Base-by-base conservation (phyloP, 108 stramenopile species). In the Poteriospumella lacustris region DNA sequence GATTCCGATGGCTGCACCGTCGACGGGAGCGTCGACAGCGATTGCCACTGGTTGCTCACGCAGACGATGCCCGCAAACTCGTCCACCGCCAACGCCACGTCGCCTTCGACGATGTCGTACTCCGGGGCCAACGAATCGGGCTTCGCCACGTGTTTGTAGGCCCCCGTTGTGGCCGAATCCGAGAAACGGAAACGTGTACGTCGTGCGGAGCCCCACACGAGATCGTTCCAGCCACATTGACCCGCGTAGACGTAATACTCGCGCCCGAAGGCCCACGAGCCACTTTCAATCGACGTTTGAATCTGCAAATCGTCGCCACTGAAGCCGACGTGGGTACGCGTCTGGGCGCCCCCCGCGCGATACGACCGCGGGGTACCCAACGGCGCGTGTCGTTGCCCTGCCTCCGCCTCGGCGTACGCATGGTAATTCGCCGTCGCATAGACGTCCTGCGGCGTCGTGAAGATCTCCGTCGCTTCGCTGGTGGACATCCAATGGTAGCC, bases 211-310 rank as follows among this genome's bases (percentile, higher is more conserved):
- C 79, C 84, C 79, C 79, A 84, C 28, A 29, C 26, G n/a, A 76
- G 82, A 19, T 78, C 84, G 39, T 76, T 44, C 84, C 84, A 84
- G 41, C 84, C 84, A 58, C 84, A 84, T 36, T 83, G 82, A 19
- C 42, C 64, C 28, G 59, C 79, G 78, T 82, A 82, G 26, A 82
- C 79, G 60, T 34, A 28, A 0, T 43, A 38, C 59, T 82, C 79
- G 24, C 34, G 40, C 12, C 40, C 64, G n/a, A n/a, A n/a, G n/a
- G n/a, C n/a, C n/a, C n/a, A n/a, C n/a, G n/a, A n/a, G n/a, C n/a
- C n/a, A n/a, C n/a, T n/a, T n/a, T n/a, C n/a, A n/a, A n/a, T n/a
- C n/a, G n/a, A n/a, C n/a, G n/a, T n/a, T n/a, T n/a, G n/a, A n/a
- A n/a, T n/a, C n/a, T n/a, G n/a, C n/a, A n/a, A n/a, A n/a, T n/a